Evolutionary conservation across 257 asterid species (phyloP).

Genomic region (Thymus mandschuricus): DNA sequence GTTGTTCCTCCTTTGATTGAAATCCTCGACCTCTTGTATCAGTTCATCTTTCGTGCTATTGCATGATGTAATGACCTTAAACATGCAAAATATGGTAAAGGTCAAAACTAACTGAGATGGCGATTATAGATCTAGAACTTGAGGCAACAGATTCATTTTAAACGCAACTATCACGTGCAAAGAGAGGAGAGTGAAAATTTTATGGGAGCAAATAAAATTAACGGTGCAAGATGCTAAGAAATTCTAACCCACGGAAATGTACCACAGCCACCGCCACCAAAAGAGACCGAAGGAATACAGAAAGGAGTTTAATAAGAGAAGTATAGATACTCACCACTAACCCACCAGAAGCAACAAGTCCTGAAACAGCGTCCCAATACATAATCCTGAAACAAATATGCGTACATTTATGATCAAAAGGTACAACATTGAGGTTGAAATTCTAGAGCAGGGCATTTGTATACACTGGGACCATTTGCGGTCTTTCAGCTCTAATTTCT

Average conservation of each 20-base stretch:
- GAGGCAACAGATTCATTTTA: neutral
- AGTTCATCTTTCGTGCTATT: constrained; percentile 92
- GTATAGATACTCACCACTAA: constrained; percentile 67
- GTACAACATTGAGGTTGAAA: constrained; percentile 22
- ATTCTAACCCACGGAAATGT: neutral
- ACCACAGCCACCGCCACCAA: neutral
- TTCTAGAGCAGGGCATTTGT: constrained; percentile 14
- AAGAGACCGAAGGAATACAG: neutral
- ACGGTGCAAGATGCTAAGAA: constrained; percentile 2
- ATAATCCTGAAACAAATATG: constrained; percentile 59
- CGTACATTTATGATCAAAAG: constrained; percentile 18
- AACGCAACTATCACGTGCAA: neutral
- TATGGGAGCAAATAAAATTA: neutral
- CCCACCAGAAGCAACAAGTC: constrained; percentile 89
- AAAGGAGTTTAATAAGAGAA: constrained; percentile 9
- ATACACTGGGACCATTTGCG: constrained; percentile 9
- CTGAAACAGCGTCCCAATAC: constrained; percentile 91
- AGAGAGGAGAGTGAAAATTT: neutral
- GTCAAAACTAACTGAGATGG: constrained; percentile 6
- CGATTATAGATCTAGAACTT: neutral
- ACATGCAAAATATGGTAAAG: constrained; percentile 18
- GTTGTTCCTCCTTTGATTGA: constrained; percentile 65
- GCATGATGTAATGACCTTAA: constrained; percentile 90
- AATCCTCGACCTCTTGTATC: constrained; percentile 79
- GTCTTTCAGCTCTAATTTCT: constrained; percentile 16